Base-by-base conservation (phyloP, 2,329 filamentous ascomycete species). In the Fusarium piperis region DNA sequence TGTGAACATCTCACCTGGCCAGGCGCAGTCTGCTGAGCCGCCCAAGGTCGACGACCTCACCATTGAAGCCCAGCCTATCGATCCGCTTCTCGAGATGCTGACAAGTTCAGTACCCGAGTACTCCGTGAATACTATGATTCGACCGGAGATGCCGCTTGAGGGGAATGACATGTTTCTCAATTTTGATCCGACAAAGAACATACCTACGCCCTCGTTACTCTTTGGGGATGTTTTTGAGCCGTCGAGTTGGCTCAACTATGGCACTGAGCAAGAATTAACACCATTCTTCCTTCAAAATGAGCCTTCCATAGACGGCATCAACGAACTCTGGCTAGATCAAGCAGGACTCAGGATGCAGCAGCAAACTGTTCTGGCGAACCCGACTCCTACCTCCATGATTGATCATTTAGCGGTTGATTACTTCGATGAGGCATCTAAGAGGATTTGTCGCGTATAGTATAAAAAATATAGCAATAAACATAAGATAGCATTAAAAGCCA, bases 271-370 rank as follows among this genome's bases (percentile, higher is more conserved):
- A 23, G 30, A 35, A 15, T 44, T 62, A 16, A 33, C 28, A 1
- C 35, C 62, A 1, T 16, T 62, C 1, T 53, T 62, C 5, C 62
- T 62, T 0, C 62, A 62, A 5, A 61, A 55, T 32, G 36, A 64
- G 26, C n/a, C 58, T 4, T 46, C 58, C 1, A 35, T 62, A 4
- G 44, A 62, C 0, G 30, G 26, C 11, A 64, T 55, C 16, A 62
- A 55, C 10, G 56, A 64, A 3, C 36, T 44, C 2, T 53, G 62
- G 62, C 30, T 64, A 8, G 58, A 64, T 16, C 58, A 64, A 1
- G 36, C 58, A 4, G 58, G 36, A 0, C 28, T 62, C 4, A 41
- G n/a, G 16, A 26, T 28, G 0, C 36, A 35, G 0, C 57, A 41
- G 11, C 57, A 48, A 1, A 36, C n/a, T 5, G 23, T 44, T 0